Base-by-base conservation (phyloP, 495 filamentous ascomycete genomes). In the Hypoxylon subgilvum region DNA sequence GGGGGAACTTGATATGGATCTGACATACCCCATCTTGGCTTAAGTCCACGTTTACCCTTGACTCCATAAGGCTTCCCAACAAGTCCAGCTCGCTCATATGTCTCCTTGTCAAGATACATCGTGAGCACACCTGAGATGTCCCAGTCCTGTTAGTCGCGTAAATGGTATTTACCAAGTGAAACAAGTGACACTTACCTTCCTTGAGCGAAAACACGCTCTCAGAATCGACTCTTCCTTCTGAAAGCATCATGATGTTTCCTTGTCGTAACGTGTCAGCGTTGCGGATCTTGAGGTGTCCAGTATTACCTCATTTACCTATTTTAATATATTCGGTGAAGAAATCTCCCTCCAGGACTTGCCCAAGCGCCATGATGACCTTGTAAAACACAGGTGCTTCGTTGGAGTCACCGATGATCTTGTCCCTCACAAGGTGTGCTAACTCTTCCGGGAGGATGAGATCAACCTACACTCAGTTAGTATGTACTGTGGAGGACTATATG, bases 231-330 rank as follows among this genome's bases (percentile, higher is more conserved):
- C 83, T 79, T 21, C 94, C 94, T 68, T 96, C 88, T 0, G 95
- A 97, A 12, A 96, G 84, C 90, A 98, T 94, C 66, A 95, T 70
- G 58, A 96, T 79, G 68, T 91, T 88, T 14, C 94, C 93, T 96
- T 50, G 23, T 27, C 52, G 41, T 49, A 28, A 31, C 40, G 48
- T 34, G 28, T 60, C 12, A 53, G 16, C 5, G 12, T n/a, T 14
- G 3, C 31, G 5, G 13, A 4, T 38, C 14, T 9, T 5, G 9
- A 2, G 8, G 13, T 38, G 18, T 6, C 17, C 19, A 8, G 16
- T 9, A 5, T 18, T 27, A 8, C 2, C 6, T 21, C 2, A 54
- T 52, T 12, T 82, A 95, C 92, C 92, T 61, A 81, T 78, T 69
- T 96, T 96, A 61, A 97, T 88, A 67, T 96, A 93, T 44, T 84